Conservation (phyloP, 441 rosid genomes). For the Kokia cookei region DNA sequence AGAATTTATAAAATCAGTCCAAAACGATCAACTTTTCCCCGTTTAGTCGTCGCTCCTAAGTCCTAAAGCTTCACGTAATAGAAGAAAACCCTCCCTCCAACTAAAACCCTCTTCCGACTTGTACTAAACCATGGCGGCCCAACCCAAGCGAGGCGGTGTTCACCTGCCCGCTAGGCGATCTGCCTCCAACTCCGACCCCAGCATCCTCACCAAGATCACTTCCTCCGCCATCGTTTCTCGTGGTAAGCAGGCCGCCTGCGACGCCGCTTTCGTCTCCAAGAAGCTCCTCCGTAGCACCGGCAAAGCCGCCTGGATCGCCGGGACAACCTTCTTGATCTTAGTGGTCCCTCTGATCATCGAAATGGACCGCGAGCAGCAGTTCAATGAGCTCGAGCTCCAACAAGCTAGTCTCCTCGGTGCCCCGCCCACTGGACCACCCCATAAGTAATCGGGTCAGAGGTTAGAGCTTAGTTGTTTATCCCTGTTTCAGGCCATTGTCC, state of each 20-base stretch:
- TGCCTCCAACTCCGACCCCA: background rate
- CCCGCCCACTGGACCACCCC: constrained; percentile 30
- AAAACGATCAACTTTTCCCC: background rate
- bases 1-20: background rate
- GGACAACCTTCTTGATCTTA: constrained; percentile 69
- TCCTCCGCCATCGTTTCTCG: constrained; percentile 20
- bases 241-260: constrained; percentile 42
- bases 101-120: background rate
- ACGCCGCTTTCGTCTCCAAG: constrained; percentile 52
- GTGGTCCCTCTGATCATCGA: constrained; percentile 64
- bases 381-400: constrained; percentile 60
- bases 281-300: constrained; percentile 76
- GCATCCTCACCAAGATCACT: constrained; percentile 13
- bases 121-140: constrained; percentile 31
- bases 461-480: background rate
- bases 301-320: constrained; percentile 84
- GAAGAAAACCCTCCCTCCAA: background rate
- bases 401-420: constrained; percentile 72
- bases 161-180: constrained; percentile 24
- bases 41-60: background rate
- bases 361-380: constrained; percentile 73
- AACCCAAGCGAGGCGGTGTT: constrained; percentile 37
- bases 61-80: background rate
- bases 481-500: constrained; percentile 34
- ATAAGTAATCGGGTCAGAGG: constrained; percentile 2